Base-by-base conservation (phyloP, 306 rosid species). In the Phaseolus lunatus region DNA sequence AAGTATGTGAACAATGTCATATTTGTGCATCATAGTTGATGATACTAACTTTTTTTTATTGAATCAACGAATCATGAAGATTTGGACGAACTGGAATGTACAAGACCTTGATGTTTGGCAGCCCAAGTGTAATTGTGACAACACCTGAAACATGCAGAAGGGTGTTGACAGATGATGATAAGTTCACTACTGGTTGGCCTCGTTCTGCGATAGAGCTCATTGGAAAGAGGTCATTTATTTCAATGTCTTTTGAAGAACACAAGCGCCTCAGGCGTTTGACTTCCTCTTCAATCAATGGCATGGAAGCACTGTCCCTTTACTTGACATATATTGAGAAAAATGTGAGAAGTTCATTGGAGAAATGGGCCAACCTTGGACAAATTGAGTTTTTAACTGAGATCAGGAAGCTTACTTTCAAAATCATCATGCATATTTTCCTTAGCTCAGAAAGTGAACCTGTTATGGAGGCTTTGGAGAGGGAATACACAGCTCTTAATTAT, bases 161-260 rank as follows among this genome's bases (percentile, higher is more conserved):
- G 75, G 95, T 92, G 70, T 69, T 94, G 72, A 90, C 90, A 27
- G 97, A 94, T 52, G 98, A 94, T 75, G 93, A 88, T 0, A 85
- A 83, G 13, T 94, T 94, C 35, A 73, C 53, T 58, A 68, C 88
- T 0, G 98, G 98, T 31, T 94, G 98, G 98, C 98, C 98, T 69
- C 75, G 10, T 12, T 83, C 98, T 6, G 74, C 98, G 0, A 50
- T 90, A 48, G 84, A 89, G 19, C 96, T 94, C 31, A 89, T 94
- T 9, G 97, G 98, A 58, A 87, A 56, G 82, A 94, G 85, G 9
- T 94, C 98, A 15, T 92, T 94, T 82, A 79, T 90, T 16, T 78
- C 79, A 5, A 92, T 94, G 33, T 20, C 91, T 39, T 79, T 2
- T 4, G 95, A 94, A 56, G 98, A 92, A 59, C 98, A 94, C 72